Conservation (phyloP, 169 alveolate species). For the Cryptosporidium tyzzeri region DNA sequence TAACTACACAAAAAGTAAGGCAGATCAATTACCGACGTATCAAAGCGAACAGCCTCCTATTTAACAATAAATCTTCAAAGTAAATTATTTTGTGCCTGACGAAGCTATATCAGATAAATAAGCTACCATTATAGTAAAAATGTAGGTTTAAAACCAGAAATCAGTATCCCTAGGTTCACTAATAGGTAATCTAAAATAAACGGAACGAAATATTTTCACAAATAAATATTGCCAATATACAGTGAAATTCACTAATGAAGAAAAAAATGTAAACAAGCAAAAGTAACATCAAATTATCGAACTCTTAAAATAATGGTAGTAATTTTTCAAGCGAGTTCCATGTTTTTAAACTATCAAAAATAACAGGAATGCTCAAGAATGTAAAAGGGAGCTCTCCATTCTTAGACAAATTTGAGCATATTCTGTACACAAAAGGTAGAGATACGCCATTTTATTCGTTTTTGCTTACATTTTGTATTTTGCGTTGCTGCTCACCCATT, state of each 20-base stretch:
- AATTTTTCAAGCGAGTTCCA: neutral
- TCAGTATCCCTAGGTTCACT: slow-evolving; percentile 9
- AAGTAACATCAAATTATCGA: slow-evolving; percentile 1
- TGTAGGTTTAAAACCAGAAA: neutral
- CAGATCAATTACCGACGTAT: neutral
- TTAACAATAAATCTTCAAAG: neutral
- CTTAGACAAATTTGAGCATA: neutral
- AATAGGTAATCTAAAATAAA: slow-evolving; percentile 2
- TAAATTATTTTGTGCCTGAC: slow-evolving; percentile 18
- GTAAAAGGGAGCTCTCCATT: neutral
- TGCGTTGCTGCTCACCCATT: slow-evolving; percentile 11
- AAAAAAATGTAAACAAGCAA: slow-evolving; percentile 13
- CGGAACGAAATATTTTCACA: neutral
- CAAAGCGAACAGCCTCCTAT: slow-evolving; percentile 26
- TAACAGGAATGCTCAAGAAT: neutral
- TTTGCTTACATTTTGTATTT: neutral
- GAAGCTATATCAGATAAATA: neutral
- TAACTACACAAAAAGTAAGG: neutral
- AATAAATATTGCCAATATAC: neutral
- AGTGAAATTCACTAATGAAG: slow-evolving; percentile 10
- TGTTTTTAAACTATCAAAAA: slow-evolving; percentile 1
- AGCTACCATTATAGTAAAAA: neutral
- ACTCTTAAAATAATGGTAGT: neutral
- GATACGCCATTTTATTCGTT: neutral
- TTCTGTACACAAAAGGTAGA: neutral